Evolutionary conservation across 1,139 yeast species (phyloP), one percentile per base, ranked within the genome.

Genomic region (Zygosaccharomyces pseudobailii): DNA sequence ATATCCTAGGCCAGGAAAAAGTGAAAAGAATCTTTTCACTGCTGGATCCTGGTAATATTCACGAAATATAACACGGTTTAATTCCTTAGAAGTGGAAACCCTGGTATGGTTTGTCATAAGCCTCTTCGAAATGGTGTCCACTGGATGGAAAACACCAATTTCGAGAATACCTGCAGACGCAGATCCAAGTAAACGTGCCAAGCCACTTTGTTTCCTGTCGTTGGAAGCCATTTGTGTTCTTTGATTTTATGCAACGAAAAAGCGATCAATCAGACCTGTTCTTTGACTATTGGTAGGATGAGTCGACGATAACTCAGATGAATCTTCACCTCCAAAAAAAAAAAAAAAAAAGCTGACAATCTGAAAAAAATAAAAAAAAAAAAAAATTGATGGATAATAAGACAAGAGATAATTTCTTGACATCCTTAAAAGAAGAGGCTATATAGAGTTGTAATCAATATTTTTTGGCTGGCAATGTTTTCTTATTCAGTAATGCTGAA

Each of bases 151-250:
- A 35, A 94, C 95, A 51, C 87, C 95, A 61, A 92, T 84, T 71
- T 92, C 99, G 64, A 95, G 81, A 65, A 92, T 87, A 60, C 98
- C 99, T 32, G 99, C 98, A 31, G 96, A 79, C 23, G 97, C 98
- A 45, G 97, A 90, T 40, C 99, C 99, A 48, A 90, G 75, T 42
- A 94, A 84, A 69, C 98, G 82, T 62, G 99, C 96, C 46, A 75
- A 58, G 49, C 88, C 97, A 41, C 95, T 83, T 72, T 89, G 95
- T 71, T 87, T 88, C 72, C 83, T 84, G 66, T 89, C 96, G 48
- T 76, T 69, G 46, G 80, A 79, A 45, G 84, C 77, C 83, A 49
- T 49, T 5, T 10, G n/a, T 30, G 6, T 13, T 19, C 33, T 30
- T 5, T 7, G 6, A 30, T n/a, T 6, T 30, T n/a, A 9, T 10